A percentile compares a stretch with the other conserved stretches of the same genome.
These are phyloP conservation scores for Ceratobasidium sp. DNA, from an alignment of 1,284 basidiomycete genomes.

Conservation along the genomic window DNA sequence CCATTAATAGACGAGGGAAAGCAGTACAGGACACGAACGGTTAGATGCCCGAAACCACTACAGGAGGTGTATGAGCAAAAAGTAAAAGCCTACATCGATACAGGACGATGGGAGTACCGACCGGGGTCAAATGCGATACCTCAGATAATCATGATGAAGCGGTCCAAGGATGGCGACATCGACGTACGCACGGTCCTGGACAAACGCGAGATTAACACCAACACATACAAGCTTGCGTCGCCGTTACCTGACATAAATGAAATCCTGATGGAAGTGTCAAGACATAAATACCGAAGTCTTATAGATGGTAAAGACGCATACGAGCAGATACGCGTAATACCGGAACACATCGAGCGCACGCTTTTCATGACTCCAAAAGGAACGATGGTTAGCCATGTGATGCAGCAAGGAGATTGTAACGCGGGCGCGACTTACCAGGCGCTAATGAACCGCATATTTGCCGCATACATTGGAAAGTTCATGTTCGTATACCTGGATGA, in stretches of 20 bases:
- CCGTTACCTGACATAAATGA: constrained; percentile 51
- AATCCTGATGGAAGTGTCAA: constrained; percentile 48
- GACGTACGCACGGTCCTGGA: constrained; percentile 46
- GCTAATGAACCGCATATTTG: constrained; percentile 54
- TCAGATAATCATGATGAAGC: constrained; percentile 55
- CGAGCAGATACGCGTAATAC: constrained; percentile 53
- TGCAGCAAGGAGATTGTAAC: constrained; percentile 55
- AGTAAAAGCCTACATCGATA: constrained; percentile 34
- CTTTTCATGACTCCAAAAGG: constrained; percentile 53
- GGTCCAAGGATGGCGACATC: constrained; percentile 48
- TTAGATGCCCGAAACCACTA: constrained; percentile 47
- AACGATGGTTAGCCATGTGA: constrained; percentile 51
- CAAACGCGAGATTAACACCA: constrained; percentile 48
- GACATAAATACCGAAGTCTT: constrained; percentile 48
- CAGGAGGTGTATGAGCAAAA: constrained; percentile 54
- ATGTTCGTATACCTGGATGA: constrained; percentile 46
- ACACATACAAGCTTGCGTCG: constrained; percentile 48
- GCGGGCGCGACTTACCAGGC: constrained; percentile 49
- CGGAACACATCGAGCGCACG: constrained; percentile 49
- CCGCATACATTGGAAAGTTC: constrained; percentile 48
- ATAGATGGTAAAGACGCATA: constrained; percentile 55
- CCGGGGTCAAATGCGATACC: constrained; percentile 53
- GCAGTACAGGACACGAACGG: too few relatives aligned
- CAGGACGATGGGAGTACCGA: constrained; percentile 52
- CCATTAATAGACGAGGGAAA: constrained; percentile 55